Conservation (phyloP, 1,284 basidiomycete genomes). For the Xerocomus nothofagi region DNA sequence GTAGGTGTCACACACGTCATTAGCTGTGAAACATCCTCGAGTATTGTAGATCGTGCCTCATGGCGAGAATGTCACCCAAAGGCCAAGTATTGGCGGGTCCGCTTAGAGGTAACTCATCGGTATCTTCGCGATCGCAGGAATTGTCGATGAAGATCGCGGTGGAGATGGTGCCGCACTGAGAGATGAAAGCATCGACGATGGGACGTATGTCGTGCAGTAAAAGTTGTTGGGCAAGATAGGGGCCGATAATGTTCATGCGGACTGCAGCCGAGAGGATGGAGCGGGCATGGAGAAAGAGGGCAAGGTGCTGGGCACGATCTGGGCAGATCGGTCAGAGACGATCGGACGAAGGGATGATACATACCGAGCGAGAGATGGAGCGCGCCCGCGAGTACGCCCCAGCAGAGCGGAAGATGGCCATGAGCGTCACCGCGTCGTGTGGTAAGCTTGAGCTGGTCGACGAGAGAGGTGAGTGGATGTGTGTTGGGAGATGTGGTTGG, state of each 20-base stretch:
- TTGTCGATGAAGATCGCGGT: slow-evolving; percentile 36
- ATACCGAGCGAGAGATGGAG: slow-evolving; percentile 74
- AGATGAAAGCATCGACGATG: slow-evolving; percentile 58
- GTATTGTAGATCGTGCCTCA: slow-evolving; percentile 92
- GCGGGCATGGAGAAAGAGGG: slow-evolving; percentile 91
- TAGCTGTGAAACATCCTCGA: slow-evolving; percentile 94
- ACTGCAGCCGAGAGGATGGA: slow-evolving; percentile 89
- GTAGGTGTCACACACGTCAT: not conserved
- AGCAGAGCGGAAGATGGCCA: slow-evolving; percentile 90
- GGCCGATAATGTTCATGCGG: slow-evolving; percentile 88
- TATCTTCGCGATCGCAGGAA: slow-evolving; percentile 17
- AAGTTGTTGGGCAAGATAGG: slow-evolving; percentile 90
- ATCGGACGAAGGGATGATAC: slow-evolving; percentile 23
- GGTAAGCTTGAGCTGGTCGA: slow-evolving; percentile 67
- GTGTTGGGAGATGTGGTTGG: slow-evolving; percentile 14
- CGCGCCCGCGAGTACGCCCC: slow-evolving; percentile 81
- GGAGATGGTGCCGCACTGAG: slow-evolving; percentile 45
- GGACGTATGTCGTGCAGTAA: slow-evolving; percentile 72
- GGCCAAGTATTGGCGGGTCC: slow-evolving; percentile 93
- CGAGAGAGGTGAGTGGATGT: slow-evolving; percentile 35
- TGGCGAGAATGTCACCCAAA: slow-evolving; percentile 89
- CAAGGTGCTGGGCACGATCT: slow-evolving; percentile 80
- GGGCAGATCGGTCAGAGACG: slow-evolving; percentile 6
- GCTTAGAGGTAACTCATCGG: slow-evolving; percentile 39
- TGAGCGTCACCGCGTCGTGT: slow-evolving; percentile 64